A percentile compares a stretch with the other conserved stretches of the same genome.
These are phyloP conservation scores for Williopsis jadinii DNA, from an alignment of 1,139 yeast species.

Conservation along the genomic window DNA sequence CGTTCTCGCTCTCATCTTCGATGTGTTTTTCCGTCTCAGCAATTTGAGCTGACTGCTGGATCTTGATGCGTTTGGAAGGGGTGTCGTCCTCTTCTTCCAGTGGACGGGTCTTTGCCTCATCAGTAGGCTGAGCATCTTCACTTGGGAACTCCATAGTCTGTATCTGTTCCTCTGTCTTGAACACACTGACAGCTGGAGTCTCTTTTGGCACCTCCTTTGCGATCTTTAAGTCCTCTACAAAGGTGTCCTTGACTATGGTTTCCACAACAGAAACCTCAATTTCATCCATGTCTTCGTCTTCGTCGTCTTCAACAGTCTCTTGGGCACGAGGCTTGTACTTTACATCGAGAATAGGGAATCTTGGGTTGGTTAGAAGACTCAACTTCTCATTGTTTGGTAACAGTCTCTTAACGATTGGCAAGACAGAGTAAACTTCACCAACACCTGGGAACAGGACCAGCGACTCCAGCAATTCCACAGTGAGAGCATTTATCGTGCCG, in stretches of 20 bases:
- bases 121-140: constrained; percentile 1
- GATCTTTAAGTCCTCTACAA: constrained; percentile 9
- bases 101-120: constrained; percentile 11
- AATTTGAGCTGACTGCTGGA: constrained; percentile 2
- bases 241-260: constrained; percentile 2
- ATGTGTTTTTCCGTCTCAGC: constrained; percentile 7
- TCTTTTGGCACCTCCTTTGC: constrained; percentile 5
- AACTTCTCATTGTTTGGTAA: constrained; percentile 35
- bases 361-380: constrained; percentile 64
- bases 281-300: constrained; percentile 17
- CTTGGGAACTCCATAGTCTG: constrained; percentile 17
- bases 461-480: constrained; percentile 38
- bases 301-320: constrained; percentile 23
- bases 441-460: constrained; percentile 61
- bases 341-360: constrained; percentile 48
- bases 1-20: constrained; percentile 21
- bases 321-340: constrained; percentile 12
- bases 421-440: constrained; percentile 48
- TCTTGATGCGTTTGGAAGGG: constrained; percentile 20
- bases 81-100: constrained; percentile 19
- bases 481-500: constrained; percentile 23
- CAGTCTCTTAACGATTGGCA: constrained; percentile 60
- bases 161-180: constrained; percentile 19
- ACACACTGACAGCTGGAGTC: constrained; percentile 8
- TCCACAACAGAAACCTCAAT: constrained; percentile 7